Percentiles rank a stretch among this genome's conserved stretches.
These are phyloP conservation scores for Simplicillium aogashimaense DNA, from an alignment of 2,329 filamentous ascomycete genomes.

Conservation along the genomic window DNA sequence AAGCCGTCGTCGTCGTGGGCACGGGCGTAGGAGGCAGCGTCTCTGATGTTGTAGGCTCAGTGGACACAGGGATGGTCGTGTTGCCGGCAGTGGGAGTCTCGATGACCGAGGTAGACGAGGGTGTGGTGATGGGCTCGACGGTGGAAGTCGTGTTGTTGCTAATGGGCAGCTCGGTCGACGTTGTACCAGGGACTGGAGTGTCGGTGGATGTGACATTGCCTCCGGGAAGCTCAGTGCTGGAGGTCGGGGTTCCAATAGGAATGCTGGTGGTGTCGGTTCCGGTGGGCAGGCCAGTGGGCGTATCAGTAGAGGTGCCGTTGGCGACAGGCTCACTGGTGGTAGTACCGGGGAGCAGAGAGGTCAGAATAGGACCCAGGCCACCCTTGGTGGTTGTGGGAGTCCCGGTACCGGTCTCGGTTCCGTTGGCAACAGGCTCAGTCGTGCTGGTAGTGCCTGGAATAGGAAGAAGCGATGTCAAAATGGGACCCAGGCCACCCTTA, in stretches of 20 bases:
- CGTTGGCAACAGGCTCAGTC: too few species aligned
- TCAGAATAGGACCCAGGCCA: conserved; percentile 1
- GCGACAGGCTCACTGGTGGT: background rate
- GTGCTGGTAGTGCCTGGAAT: too few species aligned
- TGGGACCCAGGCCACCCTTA: too few species aligned
- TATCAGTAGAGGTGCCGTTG: background rate
- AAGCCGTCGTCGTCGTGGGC: conserved; percentile 4
- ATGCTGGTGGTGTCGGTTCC: too few species aligned
- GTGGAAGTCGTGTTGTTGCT: background rate
- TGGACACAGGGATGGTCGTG: conserved; percentile 3
- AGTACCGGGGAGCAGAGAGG: conserved; percentile 6
- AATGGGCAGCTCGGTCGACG: too few species aligned
- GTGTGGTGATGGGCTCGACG: conserved; percentile 9
- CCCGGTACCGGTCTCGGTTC: background rate
- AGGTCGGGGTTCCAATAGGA: too few species aligned
- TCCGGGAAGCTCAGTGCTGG: too few species aligned
- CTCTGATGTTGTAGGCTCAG: conserved; percentile 1
- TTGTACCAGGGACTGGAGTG: background rate
- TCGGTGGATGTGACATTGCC: background rate
- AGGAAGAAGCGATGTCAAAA: too few species aligned
- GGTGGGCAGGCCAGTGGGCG: background rate
- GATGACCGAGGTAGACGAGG: background rate
- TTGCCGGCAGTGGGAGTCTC: conserved; percentile 6
- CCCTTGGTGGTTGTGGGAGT: background rate
- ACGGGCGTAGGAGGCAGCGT: background rate